These are phyloP conservation scores for Sporothrix sp. DNA, from an alignment of 2,329 filamentous ascomycete genomes.

Conservation along the genomic window DNA sequence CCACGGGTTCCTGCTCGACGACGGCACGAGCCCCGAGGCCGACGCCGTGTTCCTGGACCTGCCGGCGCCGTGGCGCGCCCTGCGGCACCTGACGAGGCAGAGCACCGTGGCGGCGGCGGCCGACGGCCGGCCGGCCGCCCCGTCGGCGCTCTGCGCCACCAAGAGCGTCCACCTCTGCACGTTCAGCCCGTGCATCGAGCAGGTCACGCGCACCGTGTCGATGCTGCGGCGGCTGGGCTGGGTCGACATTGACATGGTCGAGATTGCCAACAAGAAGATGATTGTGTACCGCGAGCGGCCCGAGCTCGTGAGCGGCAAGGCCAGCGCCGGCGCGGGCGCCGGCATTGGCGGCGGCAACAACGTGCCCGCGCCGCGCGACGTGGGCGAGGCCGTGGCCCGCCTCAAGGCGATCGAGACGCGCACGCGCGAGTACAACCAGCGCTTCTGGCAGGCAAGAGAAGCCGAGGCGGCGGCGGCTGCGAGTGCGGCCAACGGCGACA, in stretches of 20 bases:
- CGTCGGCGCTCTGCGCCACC: conserved; percentile 59
- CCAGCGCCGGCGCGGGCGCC: conserved; percentile 51
- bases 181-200: conserved; percentile 95
- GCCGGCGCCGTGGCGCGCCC: conserved; percentile 70
- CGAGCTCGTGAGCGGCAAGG: conserved; percentile 51
- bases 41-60: conserved; percentile 71
- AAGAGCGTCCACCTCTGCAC: conserved; percentile 73
- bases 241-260: conserved; percentile 89
- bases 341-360: conserved; percentile 30
- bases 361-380: conserved; percentile 53
- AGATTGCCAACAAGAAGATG: conserved; percentile 67
- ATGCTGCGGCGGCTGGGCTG: conserved; percentile 73
- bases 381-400: conserved; percentile 67
- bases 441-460: conserved; percentile 14
- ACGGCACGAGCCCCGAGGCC: conserved; percentile 50
- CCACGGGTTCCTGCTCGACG: conserved; percentile 57
- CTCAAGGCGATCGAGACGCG: conserved; percentile 64
- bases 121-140: conserved; percentile 33
- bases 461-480: background rate
- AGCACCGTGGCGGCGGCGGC: conserved; percentile 15
- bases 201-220: conserved; percentile 79
- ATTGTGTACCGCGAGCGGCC: conserved; percentile 74
- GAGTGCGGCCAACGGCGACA: conserved; percentile 11
- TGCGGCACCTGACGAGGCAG: conserved; percentile 66
- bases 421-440: conserved; percentile 47